phyloP scores from a whole-genome alignment of 2,329 filamentous ascomycete species.

The Xylariaceae sp. region DNA sequence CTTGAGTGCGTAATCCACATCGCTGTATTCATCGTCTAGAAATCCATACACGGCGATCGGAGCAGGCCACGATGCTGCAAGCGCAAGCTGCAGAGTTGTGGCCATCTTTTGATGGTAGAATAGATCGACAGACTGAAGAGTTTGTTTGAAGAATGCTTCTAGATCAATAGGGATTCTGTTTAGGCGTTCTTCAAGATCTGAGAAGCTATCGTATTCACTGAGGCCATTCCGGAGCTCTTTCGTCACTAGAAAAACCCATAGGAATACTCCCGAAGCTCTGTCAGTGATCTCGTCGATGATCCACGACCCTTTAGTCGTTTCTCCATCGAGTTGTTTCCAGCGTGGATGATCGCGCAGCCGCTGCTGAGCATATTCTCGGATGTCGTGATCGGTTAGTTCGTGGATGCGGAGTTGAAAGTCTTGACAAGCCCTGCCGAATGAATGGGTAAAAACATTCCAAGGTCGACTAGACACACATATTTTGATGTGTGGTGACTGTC shows the following conservation, averaged over 20 bases:
- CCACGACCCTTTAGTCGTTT: background rate
- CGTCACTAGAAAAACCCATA: conserved; percentile 31
- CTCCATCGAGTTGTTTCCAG: conserved; percentile 8
- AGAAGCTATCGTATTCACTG: conserved; percentile 15
- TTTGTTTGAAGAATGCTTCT: conserved; percentile 20
- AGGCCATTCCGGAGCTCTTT: conserved; percentile 22
- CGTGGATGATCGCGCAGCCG: conserved; percentile 13
- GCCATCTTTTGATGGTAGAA: background rate
- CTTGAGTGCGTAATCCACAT: background rate
- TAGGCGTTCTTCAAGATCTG: conserved; percentile 13
- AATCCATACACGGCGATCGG: background rate
- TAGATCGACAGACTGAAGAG: background rate
- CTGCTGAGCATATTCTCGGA: conserved; percentile 14
- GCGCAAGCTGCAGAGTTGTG: background rate
- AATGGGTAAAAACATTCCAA: background rate
- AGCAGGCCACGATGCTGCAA: background rate
- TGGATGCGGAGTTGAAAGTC: conserved; percentile 12
- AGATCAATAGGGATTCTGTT: conserved; percentile 17
- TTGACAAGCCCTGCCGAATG: background rate
- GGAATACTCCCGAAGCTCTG: conserved; percentile 31
- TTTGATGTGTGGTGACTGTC: background rate
- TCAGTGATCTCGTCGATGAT: conserved; percentile 21
- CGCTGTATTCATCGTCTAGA: background rate
- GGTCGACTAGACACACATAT: conserved; percentile 3
- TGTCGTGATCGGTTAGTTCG: conserved; percentile 24